Evolutionary conservation across 306 rosid species (phyloP).

Genomic region (Cyamopsis tetragonoloba): DNA sequence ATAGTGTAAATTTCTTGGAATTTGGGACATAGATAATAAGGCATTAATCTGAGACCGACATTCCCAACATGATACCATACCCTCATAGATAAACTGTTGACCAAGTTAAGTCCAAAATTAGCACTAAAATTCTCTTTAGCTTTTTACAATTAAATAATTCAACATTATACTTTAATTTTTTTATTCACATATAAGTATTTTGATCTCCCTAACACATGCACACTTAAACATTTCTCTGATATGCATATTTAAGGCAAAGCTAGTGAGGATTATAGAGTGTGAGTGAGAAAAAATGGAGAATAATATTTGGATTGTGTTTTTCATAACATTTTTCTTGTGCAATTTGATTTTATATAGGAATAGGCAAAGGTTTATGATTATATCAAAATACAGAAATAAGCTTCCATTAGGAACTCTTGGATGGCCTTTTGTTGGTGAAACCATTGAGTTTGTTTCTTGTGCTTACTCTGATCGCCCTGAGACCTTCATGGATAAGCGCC

Average conservation of each 20-base stretch:
- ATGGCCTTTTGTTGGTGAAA: constrained; percentile 87
- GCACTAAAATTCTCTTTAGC: constrained; percentile 22
- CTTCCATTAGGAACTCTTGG: constrained; percentile 92
- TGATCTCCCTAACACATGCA: constrained; percentile 39
- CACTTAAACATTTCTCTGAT: constrained; percentile 50
- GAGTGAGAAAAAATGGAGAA: constrained; percentile 55
- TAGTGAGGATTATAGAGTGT: constrained; percentile 24
- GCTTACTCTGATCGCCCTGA: constrained; percentile 95
- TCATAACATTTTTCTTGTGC: constrained; percentile 40
- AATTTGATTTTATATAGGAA: constrained; percentile 43
- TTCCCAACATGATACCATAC: constrained; percentile 23
- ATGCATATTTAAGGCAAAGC: constrained; percentile 53
- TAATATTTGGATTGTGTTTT: constrained; percentile 51
- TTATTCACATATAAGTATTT: constrained; percentile 14
- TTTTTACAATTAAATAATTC: not conserved
- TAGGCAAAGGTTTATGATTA: constrained; percentile 29
- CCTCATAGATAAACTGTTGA: constrained; percentile 1
- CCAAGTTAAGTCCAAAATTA: constrained; percentile 7
- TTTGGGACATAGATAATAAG: constrained; percentile 21
- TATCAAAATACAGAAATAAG: constrained; percentile 39
- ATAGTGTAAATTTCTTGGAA: constrained; percentile 6
- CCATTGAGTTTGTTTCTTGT: constrained; percentile 69
- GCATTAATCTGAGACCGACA: constrained; percentile 22
- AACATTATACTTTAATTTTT: constrained; percentile 13
- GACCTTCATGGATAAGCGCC: constrained; percentile 75